Base-by-base conservation (phyloP, 768 basidiomycete genomes). In the Lactarius trivialis region DNA sequence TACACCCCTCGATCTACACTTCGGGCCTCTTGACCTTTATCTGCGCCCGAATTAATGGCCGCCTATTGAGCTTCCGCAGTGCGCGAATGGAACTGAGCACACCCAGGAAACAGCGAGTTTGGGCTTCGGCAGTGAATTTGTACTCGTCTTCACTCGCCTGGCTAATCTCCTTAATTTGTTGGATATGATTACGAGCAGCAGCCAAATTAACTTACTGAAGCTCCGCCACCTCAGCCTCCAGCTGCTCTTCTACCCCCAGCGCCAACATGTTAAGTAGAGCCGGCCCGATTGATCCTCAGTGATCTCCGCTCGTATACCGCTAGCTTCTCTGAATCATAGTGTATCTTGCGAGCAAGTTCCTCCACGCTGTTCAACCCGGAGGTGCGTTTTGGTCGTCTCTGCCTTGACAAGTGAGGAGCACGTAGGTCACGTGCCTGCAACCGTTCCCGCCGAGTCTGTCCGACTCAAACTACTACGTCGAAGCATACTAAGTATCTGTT, bases 121-220 rank as follows among this genome's bases (percentile, higher is more conserved):
- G 82, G n/a, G 81, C 78, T 61, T 91, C 90, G 0, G 86, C 86
- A 0, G 84, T 81, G 3, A 80, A 69, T 73, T 85, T 89, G 77
- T 88, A 94, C 70, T 92, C 86, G 58, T 94, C 81, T 71, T 94
- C 93, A 68, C 82, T 92, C 0, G 90, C 88, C 69, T 86, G 82
- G 64, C 88, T 88, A 67, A 95, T 93, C 65, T 89, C 85, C 70
- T 90, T 83, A 82, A 88, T 94, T 71, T 94, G 93, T 62, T 88
- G 82, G 33, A 88, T 85, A 69, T 93, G 89, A 50, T 75, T 82
- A 59, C 81, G 81, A 1, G 91, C 86, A 21, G 83, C 76, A 12
- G 84, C 78, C 37, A 93, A 81, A 66, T 93, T 91, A 26, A 89
- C 80, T 72, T 60, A 91, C 89, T 91, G 79, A 21, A 94, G 79